Evolutionary conservation across 352 stramenopile species (phyloP).

Genomic region (Pythium monospermum): DNA sequence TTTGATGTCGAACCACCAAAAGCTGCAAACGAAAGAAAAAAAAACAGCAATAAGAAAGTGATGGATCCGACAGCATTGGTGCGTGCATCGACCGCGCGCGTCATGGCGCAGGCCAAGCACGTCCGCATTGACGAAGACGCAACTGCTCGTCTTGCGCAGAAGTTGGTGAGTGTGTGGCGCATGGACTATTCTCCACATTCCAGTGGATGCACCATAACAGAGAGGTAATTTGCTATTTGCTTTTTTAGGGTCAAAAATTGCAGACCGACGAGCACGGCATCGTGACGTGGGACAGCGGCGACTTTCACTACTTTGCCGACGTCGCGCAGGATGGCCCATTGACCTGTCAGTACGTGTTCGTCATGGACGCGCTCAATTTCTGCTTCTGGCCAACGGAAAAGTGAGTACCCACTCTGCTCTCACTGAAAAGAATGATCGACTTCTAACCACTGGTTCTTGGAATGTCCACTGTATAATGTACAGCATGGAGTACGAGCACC

Average conservation of each 20-base stretch:
- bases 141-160: constrained; percentile 28
- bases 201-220: not conserved
- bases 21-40: too few relatives aligned
- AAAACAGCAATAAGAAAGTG: not conserved
- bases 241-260: constrained; percentile 29
- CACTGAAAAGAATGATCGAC: not conserved
- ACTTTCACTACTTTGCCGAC: constrained; percentile 83
- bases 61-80: constrained; percentile 58
- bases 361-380: constrained; percentile 88
- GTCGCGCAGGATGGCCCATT: constrained; percentile 53
- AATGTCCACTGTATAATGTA: too few relatives aligned
- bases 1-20: too few relatives aligned
- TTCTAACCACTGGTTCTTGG: not conserved
- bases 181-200: too few relatives aligned
- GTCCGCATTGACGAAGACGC: constrained; percentile 32
- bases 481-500: constrained; percentile 86
- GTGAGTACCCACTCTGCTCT: constrained; percentile 30
- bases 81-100: constrained; percentile 44
- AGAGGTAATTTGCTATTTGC: too few relatives aligned
- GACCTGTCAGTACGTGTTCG: constrained; percentile 86
- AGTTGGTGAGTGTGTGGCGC: constrained; percentile 30
- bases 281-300: constrained; percentile 69
- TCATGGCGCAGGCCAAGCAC: constrained; percentile 31
- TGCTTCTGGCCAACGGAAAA: constrained; percentile 86
- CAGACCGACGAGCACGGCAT: constrained; percentile 31